These are phyloP conservation scores for Eucalyptus leucophloia DNA, from an alignment of 345 rosid genomes.

Conservation along the genomic window DNA sequence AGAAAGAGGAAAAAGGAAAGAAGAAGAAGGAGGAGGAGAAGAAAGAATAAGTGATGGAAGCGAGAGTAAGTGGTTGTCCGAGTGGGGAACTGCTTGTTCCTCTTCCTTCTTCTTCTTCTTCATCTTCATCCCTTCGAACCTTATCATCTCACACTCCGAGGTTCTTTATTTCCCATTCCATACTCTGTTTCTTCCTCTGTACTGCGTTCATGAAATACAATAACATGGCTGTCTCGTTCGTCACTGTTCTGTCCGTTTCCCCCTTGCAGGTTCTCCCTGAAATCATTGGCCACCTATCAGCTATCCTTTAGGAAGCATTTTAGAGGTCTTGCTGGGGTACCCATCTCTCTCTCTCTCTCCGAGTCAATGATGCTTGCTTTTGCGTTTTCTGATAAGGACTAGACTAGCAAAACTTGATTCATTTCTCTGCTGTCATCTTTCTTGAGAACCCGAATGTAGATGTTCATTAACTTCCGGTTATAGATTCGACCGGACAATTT, in stretches of 20 bases:
- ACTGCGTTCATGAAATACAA: neutral
- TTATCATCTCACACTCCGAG: neutral
- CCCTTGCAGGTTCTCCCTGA: neutral
- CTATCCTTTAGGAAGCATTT: neutral
- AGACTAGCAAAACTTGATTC: neutral
- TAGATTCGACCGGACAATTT: neutral
- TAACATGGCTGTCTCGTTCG: neutral
- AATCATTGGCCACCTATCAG: neutral
- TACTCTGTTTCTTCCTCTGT: neutral
- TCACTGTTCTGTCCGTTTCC: neutral
- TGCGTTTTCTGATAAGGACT: neutral
- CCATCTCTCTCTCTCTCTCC: neutral
- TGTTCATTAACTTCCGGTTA: neutral
- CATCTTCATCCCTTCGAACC: neutral
- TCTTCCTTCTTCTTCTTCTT: neutral
- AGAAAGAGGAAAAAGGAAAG: neutral
- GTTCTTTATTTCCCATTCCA: neutral
- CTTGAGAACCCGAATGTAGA: neutral
- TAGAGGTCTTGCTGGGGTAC: slow-evolving; percentile 4
- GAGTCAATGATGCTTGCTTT: neutral
- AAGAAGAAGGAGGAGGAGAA: neutral
- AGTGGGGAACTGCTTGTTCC: neutral
- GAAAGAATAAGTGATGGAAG: neutral
- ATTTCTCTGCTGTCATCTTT: neutral
- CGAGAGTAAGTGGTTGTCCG: neutral